phyloP scores from a whole-genome alignment of 2,329 filamentous ascomycete genomes.

The Colletotrichum sp. region DNA sequence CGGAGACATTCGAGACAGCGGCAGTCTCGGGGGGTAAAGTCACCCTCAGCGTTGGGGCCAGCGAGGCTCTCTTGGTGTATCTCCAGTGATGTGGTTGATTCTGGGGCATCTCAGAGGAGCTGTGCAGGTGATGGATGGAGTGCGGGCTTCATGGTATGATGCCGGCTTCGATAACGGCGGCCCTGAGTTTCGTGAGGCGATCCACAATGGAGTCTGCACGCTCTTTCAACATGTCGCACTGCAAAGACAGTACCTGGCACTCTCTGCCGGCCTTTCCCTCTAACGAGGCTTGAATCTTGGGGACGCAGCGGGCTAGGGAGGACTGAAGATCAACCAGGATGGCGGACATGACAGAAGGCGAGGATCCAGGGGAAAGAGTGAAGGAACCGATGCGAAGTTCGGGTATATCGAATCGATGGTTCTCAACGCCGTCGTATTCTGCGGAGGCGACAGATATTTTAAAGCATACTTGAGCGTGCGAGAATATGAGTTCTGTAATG shows the following conservation, averaged over 20 bases:
- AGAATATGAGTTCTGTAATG: conserved; percentile 37
- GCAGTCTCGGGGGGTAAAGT: background rate
- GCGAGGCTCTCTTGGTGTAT: conserved; percentile 8
- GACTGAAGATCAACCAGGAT: conserved; percentile 36
- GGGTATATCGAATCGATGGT: conserved; percentile 40
- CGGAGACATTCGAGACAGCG: conserved; percentile 2
- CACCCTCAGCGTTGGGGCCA: conserved; percentile 24
- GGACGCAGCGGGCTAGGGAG: conserved; percentile 18
- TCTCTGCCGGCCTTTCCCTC: conserved; percentile 3
- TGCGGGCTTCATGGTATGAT: background rate
- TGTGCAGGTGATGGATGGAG: background rate
- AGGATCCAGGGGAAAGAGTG: conserved; percentile 34
- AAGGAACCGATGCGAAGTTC: conserved; percentile 46
- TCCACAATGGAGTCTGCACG: conserved; percentile 23
- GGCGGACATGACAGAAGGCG: conserved; percentile 35
- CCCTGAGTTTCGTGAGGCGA: conserved; percentile 18
- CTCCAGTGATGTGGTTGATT: background rate
- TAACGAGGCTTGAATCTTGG: background rate
- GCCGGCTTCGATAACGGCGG: background rate
- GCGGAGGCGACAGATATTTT: conserved; percentile 26
- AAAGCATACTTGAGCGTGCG: conserved; percentile 35
- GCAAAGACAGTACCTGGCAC: conserved; percentile 26
- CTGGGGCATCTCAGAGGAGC: background rate
- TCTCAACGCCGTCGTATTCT: conserved; percentile 27
- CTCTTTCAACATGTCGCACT: conserved; percentile 30